Base-by-base conservation (phyloP, 2,329 filamentous ascomycete genomes). In the Sordariomycetes sp. region DNA sequence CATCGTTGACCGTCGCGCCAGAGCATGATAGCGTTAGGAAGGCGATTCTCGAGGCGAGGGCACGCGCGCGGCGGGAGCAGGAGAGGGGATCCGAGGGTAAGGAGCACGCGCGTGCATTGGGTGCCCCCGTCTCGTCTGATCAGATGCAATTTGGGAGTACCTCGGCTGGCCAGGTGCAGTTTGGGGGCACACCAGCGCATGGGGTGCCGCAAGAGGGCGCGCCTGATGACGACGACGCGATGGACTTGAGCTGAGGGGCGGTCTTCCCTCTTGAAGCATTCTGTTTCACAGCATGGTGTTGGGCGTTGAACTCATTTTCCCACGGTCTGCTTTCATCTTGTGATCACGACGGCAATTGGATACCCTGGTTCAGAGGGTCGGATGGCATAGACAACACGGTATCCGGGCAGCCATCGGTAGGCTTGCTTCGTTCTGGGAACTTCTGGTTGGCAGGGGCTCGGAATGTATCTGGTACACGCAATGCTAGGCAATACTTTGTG, bases 41-140 rank as follows among this genome's bases (percentile, higher is more conserved):
- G 69, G 89, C 89, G 10, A 90, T 96, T 62, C 75, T 92, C 56
- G 91, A 96, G 68, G 82, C 88, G 2, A 79, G 90, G 56, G 80
- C 80, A 53, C 78, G 90, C 57, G 76, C 82, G 36, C 75, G 87
- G 56, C 78, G 90, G 57, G 76, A 82, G 35, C 75, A 87, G 56
- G 48, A 52, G 39, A 52, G 15, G 45, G 72, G 74, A 64, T 64
- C 65, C 56, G 67, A 69, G 60, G 63, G 62, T 22, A 60, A 61
- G 57, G 59, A 61, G 34, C 62, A 59, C 54, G 52, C 60, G 28
- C 57, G 52, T 22, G 45, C 45, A 24, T 50, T 13, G 20, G 45
- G 10, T 22, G 5, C n/a, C 28, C 45, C 56, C 52, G 57, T 58
- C 52, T 60, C 54, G 20, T 57, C 54, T 39, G 20, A 7, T 4